Evolutionary conservation across 2,329 filamentous ascomycete species (phyloP).

Genomic region (Pseudonectria buxi): DNA sequence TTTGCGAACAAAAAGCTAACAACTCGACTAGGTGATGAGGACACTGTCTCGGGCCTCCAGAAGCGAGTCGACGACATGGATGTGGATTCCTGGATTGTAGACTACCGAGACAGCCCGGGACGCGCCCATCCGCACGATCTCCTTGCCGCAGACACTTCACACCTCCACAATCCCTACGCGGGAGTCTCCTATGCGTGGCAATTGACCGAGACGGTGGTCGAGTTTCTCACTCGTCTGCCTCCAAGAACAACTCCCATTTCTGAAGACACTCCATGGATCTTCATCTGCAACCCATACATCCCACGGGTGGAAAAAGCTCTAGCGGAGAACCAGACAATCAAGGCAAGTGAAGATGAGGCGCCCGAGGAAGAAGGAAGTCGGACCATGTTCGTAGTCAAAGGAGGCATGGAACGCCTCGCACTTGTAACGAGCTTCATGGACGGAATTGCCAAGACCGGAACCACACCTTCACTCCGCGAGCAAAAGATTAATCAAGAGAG

Average conservation of each 20-base stretch:
- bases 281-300: slow-evolving; percentile 58
- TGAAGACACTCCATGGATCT: slow-evolving; percentile 59
- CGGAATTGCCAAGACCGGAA: slow-evolving; percentile 33
- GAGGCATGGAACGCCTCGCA: slow-evolving; percentile 44
- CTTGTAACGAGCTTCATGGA: slow-evolving; percentile 43
- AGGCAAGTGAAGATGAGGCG: slow-evolving; percentile 43
- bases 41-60: slow-evolving; percentile 41
- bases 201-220: slow-evolving; percentile 53
- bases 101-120: slow-evolving; percentile 21
- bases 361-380: slow-evolving; percentile 41
- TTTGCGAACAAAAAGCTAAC: too few relatives aligned
- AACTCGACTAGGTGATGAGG: slow-evolving; percentile 44
- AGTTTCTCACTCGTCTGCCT: slow-evolving; percentile 62
- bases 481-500: slow-evolving; percentile 44
- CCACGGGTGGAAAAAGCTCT: slow-evolving; percentile 27
- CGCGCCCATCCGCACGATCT: slow-evolving; percentile 17
- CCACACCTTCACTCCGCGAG: slow-evolving; percentile 30
- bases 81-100: slow-evolving; percentile 35
- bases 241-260: slow-evolving; percentile 52
- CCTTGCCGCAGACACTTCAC: slow-evolving; percentile 16
- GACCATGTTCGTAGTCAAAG: slow-evolving; percentile 41
- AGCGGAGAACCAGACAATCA: slow-evolving; percentile 30
- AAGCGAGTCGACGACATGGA: slow-evolving; percentile 46
- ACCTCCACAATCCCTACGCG: slow-evolving; percentile 53
- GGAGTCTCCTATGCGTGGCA: slow-evolving; percentile 52